phyloP scores from a whole-genome alignment of 768 basidiomycete species.

The Russula virescens region DNA sequence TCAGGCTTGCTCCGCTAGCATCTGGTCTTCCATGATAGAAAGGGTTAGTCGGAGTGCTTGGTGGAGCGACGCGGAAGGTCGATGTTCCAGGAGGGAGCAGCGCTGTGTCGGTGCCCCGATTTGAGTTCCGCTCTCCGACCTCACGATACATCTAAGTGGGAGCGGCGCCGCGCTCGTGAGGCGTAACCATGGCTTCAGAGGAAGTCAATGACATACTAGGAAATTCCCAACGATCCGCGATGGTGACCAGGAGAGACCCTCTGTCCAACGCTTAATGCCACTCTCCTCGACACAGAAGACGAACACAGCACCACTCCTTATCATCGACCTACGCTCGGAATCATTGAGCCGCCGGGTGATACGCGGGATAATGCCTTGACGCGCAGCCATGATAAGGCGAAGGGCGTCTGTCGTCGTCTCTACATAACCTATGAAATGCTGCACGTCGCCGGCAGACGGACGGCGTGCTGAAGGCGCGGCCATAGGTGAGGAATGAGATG shows the following conservation, averaged over 20 bases:
- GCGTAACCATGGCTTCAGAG: conserved; percentile 3
- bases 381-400: conserved; percentile 76
- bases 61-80: conserved; percentile 18
- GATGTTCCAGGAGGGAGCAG: conserved; percentile 21
- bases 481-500: conserved; percentile 16
- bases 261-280: conserved; percentile 86
- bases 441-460: conserved; percentile 29
- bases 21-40: conserved; percentile 21
- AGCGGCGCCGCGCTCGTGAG: not conserved
- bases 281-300: conserved; percentile 87
- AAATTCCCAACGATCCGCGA: conserved; percentile 83
- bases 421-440: conserved; percentile 73
- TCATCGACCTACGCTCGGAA: conserved; percentile 55
- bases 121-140: conserved; percentile 55
- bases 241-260: conserved; percentile 72
- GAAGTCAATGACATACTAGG: conserved; percentile 44
- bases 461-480: conserved; percentile 4
- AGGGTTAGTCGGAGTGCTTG: conserved; percentile 13
- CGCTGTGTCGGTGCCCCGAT: conserved; percentile 15
- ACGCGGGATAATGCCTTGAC: conserved; percentile 71
- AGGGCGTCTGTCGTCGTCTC: conserved; percentile 79
- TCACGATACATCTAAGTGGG: conserved; percentile 68
- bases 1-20: conserved; percentile 20
- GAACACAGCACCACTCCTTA: conserved; percentile 63
- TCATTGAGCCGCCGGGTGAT: conserved; percentile 83